Conservation (phyloP, 768 basidiomycete genomes). For the Mycena vulgaris region DNA sequence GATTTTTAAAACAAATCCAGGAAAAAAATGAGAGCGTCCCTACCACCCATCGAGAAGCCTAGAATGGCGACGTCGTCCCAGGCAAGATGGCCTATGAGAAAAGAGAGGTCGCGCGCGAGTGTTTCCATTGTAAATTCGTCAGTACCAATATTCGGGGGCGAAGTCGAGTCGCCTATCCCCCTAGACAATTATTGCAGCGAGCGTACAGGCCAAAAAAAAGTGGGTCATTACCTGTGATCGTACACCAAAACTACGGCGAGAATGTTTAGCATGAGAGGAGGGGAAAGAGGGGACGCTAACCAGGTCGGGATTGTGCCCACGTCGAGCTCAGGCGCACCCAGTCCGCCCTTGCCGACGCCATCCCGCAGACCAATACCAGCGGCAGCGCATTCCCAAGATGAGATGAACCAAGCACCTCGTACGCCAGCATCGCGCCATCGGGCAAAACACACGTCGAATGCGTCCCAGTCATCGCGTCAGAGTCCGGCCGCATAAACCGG, state of each 20-base stretch:
- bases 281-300: constrained; percentile 23
- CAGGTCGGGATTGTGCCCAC: constrained; percentile 40
- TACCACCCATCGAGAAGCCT: constrained; percentile 51
- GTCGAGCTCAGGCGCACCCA: constrained; percentile 39
- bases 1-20: not conserved
- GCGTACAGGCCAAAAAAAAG: not conserved
- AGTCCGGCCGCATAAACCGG: not conserved
- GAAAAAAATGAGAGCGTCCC: constrained; percentile 3
- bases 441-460: constrained; percentile 36
- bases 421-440: constrained; percentile 45
- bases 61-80: constrained; percentile 47
- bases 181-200: constrained; percentile 20
- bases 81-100: constrained; percentile 42
- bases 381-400: constrained; percentile 35
- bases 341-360: constrained; percentile 40
- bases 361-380: constrained; percentile 43
- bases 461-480: constrained; percentile 10
- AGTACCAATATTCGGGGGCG: constrained; percentile 22
- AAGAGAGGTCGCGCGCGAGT: constrained; percentile 45
- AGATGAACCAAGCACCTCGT: constrained; percentile 43
- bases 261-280: not conserved
- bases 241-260: constrained; percentile 43
- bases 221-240: constrained; percentile 38
- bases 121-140: constrained; percentile 48
- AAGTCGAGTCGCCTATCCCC: constrained; percentile 46